These are phyloP conservation scores for Cryptococcus maquisensis DNA, from an alignment of 1,284 basidiomycete genomes.

Conservation along the genomic window DNA sequence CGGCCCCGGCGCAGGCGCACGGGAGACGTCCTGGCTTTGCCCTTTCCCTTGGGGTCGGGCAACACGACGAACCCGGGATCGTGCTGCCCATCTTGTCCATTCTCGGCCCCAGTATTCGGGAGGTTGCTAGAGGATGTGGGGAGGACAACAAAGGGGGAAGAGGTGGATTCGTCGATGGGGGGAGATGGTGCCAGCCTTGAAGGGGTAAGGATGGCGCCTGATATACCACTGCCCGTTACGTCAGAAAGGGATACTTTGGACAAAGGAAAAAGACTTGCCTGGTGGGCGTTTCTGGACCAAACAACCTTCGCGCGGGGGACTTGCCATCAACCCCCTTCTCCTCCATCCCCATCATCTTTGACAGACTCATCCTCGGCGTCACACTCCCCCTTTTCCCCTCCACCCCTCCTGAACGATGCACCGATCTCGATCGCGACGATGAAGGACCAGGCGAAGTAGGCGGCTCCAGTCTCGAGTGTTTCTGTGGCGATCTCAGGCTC, in stretches of 20 bases:
- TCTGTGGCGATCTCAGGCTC: not conserved
- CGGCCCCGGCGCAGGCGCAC: not conserved
- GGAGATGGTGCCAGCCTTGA: slow-evolving; percentile 18
- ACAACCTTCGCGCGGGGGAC: no score
- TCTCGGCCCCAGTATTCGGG: slow-evolving; percentile 4
- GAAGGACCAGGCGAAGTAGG: not conserved
- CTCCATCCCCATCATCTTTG: no score
- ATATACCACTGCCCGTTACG: slow-evolving; percentile 11
- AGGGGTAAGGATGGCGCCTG: slow-evolving; percentile 17
- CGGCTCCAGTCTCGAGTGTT: not conserved
- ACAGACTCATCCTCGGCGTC: not conserved
- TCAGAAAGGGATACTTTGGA: no score
- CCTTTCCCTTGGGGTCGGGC: slow-evolving; percentile 4
- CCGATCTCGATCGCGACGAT: not conserved
- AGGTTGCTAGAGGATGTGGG: not conserved
- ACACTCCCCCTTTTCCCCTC: not conserved
- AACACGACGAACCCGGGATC: slow-evolving; percentile 28
- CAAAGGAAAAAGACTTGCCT: no score
- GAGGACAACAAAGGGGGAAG: not conserved
- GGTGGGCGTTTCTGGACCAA: no score
- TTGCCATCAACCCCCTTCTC: no score
- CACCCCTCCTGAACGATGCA: not conserved
- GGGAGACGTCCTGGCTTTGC: not conserved
- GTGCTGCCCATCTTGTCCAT: slow-evolving; percentile 14
- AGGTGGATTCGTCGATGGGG: slow-evolving; percentile 5